Evolutionary conservation across 2,329 filamentous ascomycete species (phyloP), one percentile per base, ranked within the genome.

Genomic region (Metarhizium sp.): DNA sequence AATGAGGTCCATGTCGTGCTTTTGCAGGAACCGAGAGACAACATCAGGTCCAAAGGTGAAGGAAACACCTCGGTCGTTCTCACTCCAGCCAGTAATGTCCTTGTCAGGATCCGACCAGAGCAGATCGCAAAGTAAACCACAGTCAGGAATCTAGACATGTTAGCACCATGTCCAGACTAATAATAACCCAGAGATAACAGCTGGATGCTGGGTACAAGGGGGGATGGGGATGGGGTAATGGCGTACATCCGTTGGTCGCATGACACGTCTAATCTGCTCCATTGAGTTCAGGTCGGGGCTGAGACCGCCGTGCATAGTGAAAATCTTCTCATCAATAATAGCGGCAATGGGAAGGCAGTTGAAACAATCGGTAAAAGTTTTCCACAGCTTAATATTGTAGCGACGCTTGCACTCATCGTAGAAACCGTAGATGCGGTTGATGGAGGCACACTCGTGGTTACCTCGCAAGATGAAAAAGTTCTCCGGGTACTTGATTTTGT

Each of bases 401-500:
- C 92, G 84, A 70, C 94, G 87, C 81, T 99, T 99, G 86, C 92
- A 99, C 76, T 99, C 92, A 69, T 99, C 94, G 79, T 99, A 99
- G 79, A 99, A 99, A 58, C 94, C 94, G 73, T 99, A 99, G 74
- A 97, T 95, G 69, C 94, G 90, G 79, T 95, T 99, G 80, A 99
- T 95, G 53, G 90, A 95, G 57, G 94, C 94, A 76, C 94, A 97
- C 75, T 99, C 94, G 80, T 99, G 94, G 80, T 99, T 99, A 61
- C 94, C 94, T 64, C 94, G 90, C 57, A 99, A 84, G 63, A 99
- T 88, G 80, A 99, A 99, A 78, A 99, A 97, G 79, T 99, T 99
- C 77, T 99, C 94, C 51, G 94, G 94, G 72, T 96, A 97, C 79
- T 97, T 97, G 83, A 99, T 95, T 84, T 99, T 99, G 84, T 97